A percentile compares a stretch with the other conserved stretches of the same genome.
Evolutionary conservation across 2,329 filamentous ascomycete genomes (phyloP).

Genomic region (Xylaria sp.): DNA sequence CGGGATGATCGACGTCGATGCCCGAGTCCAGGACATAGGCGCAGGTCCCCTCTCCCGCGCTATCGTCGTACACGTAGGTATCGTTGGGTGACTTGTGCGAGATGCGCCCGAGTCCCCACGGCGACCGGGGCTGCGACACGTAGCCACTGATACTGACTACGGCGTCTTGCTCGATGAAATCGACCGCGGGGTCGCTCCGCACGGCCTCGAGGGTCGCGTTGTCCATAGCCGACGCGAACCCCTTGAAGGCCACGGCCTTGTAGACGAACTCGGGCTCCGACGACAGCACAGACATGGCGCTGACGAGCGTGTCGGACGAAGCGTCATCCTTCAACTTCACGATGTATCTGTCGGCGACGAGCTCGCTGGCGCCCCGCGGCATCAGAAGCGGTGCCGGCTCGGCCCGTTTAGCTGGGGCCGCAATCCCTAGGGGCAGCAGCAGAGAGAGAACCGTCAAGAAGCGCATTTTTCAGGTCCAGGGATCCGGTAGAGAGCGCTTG

Average conservation of each 20-base stretch:
- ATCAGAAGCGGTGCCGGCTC: constrained; percentile 19
- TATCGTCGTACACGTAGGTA: constrained; percentile 29
- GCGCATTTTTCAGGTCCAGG: constrained; percentile 13
- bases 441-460: constrained; percentile 18
- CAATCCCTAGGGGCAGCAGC: constrained; percentile 22
- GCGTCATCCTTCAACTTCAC: constrained; percentile 44
- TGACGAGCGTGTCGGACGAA: constrained; percentile 29
- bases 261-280: constrained; percentile 29
- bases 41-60: constrained; percentile 33
- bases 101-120: constrained; percentile 22
- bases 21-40: constrained; percentile 50
- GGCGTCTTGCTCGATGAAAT: constrained; percentile 29
- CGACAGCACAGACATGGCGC: constrained; percentile 22
- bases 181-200: constrained; percentile 36
- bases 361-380: constrained; percentile 11
- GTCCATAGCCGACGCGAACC: constrained; percentile 46
- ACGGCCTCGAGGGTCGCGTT: constrained; percentile 42
- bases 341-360: constrained; percentile 42
- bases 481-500: background rate
- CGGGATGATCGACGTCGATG: constrained; percentile 40
- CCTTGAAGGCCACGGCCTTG: constrained; percentile 35
- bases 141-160: constrained; percentile 20
- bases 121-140: constrained; percentile 11
- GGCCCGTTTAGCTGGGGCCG: constrained; percentile 16
- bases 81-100: constrained; percentile 3